Percentiles rank a stretch among this genome's conserved stretches.
These are phyloP conservation scores for Xylariaceae sp. DNA, from an alignment of 2,329 filamentous ascomycete genomes.

Conservation along the genomic window DNA sequence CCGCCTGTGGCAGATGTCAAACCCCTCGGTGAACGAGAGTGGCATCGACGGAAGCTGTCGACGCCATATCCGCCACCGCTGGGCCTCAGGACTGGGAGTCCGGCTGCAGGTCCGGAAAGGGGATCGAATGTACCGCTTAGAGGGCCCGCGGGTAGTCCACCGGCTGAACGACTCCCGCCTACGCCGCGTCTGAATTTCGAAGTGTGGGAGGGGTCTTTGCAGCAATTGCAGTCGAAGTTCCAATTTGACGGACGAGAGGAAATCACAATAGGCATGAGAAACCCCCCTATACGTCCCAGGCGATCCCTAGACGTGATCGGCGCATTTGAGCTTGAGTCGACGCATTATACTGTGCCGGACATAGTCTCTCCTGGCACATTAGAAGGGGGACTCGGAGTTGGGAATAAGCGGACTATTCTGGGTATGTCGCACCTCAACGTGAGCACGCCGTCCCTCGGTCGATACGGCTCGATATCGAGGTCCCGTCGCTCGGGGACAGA, in stretches of 20 bases:
- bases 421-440: slow-evolving; percentile 7
- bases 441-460: slow-evolving; percentile 12
- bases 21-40: slow-evolving; percentile 26
- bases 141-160: slow-evolving; percentile 17
- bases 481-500: neutral
- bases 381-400: neutral
- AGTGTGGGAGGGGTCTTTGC: neutral
- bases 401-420: neutral
- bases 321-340: neutral
- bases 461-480: slow-evolving; percentile 11
- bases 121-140: neutral
- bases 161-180: slow-evolving; percentile 19
- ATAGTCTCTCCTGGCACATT: neutral
- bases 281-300: slow-evolving; percentile 10
- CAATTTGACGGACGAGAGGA: too few species aligned
- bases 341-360: neutral
- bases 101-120: neutral
- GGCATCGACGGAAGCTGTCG: slow-evolving; percentile 27
- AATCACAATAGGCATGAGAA: too few species aligned
- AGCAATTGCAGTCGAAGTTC: too few species aligned
- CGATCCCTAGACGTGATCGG: slow-evolving; percentile 18
- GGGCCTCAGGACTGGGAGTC: neutral
- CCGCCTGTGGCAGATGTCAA: slow-evolving; percentile 16
- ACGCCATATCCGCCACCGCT: slow-evolving; percentile 20
- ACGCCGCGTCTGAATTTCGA: slow-evolving; percentile 11